Base-by-base conservation (phyloP, 768 basidiomycete species). In the Pulveroboletus sp. region DNA sequence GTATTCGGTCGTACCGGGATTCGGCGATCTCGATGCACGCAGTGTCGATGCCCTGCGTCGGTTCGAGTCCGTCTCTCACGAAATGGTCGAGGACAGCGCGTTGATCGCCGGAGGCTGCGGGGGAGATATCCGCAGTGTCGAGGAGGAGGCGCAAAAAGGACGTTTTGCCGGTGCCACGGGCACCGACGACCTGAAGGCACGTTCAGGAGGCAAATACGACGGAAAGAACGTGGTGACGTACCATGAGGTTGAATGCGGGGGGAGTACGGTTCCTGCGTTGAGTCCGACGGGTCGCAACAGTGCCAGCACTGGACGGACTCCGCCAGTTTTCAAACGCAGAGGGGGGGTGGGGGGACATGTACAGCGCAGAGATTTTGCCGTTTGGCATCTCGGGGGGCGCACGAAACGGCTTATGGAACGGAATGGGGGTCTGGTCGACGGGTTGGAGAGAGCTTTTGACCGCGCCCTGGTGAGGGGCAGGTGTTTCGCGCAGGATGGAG, bases 171-270 rank as follows among this genome's bases (percentile, higher is more conserved):
- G 86, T 89, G 55, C 86, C 83, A 67, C 82, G 82, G 23, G 79
- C 82, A 44, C 89, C 89, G 26, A 82, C 86, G 40, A 92, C 86
- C 89, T 91, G 54, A 11, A n/a, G 17, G 34, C 42, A 34, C 17
- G 29, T 51, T 29, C 54, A 19, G 58, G 47, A 29, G 14, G 50
- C 29, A 24, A 30, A 34, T 22, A 9, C n/a, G 5, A 4, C 5
- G 1, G 14, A n/a, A 16, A 26, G 9, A 32, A 17, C 6, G 27
- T 12, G 7, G 7, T 11, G 31, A 59, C 75, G 49, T 56, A 89
- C 89, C 89, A 92, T 90, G 45, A 93, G 70, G 63, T 93, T 93
- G 72, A 93, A 91, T 3, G 87, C 87, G 6, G 89, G 86, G 13
- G 87, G 77, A 14, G 78, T 68, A 49, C 84, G 78, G 55, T 74